Base-by-base conservation (phyloP, 768 basidiomycete species). In the Leucocoprinus sp. region DNA sequence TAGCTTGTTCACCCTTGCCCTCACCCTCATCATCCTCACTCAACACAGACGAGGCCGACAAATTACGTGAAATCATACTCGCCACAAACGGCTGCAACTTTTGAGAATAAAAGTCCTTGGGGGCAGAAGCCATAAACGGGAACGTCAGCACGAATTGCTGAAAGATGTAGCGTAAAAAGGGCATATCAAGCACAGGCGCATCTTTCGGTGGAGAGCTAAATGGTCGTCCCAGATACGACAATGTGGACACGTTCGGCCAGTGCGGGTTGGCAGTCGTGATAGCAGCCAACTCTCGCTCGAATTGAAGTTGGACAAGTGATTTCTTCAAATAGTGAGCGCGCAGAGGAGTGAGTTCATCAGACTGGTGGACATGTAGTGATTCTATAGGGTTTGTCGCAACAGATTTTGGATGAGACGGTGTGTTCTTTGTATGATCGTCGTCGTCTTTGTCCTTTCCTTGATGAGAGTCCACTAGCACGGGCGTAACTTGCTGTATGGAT, bases 261-360 rank as follows among this genome's bases (percentile, higher is more conserved):
- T 27, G 46, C 15, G 46, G 46, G 35, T 55, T 57, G 37, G 52
- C 50, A 0, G 75, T 66, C 4, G 74, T 68, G 8, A 78, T 76
- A 52, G 92, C 71, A 49, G 78, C 70, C 50, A 98, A 75, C 64
- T 99, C 96, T n/a, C 65, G 67, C 55, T 69, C 65, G 55, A 97
- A 81, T 62, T 97, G 83, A 42, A 97, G 81, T 54, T 85, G 79
- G 35, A 97, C 74, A 45, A 99, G 81, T 14, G 89, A 77, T 64
- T 98, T 98, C 72, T 98, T 99, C 61, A 99, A 87, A 64, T 99
- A 99, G 60, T 99, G 96, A 3, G 93, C 92, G 34, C 93, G 84
- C 38, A 93, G 68, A 9, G 95, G 89, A 1, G 91, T 89, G 39
- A 97, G 78, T 41, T 67, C 64, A 14, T 39, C 37, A 27, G 46